Base-by-base conservation (phyloP, 192 early-diverging fungal species). In the Geranomyces variabilis region DNA sequence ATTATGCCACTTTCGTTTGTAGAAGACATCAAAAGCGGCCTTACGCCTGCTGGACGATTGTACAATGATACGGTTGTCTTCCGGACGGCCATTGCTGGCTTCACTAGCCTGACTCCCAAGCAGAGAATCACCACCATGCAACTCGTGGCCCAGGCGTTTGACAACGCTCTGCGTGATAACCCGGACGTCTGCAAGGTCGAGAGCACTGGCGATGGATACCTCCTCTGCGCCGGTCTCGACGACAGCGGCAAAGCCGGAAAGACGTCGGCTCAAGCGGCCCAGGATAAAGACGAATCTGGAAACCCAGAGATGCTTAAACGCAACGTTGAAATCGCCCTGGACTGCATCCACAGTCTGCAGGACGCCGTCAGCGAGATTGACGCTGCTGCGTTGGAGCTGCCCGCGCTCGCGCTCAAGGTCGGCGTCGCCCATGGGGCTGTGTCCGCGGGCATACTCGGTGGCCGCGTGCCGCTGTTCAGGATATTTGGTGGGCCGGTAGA, bases 101-200 rank as follows among this genome's bases (percentile, higher is more conserved):
- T 76, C n/a, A 6, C 63, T 5, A 3, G 9, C 1, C 21, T 63
- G 17, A 44, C 47, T 12, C 74, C 80, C 29, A 48, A 69, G 13
- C 59, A 81, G 29, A 67, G 49, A 5, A 73, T 81, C 15, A 31
- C 26, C 21, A 26, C 79, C 17, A 49, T 81, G 26, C 78, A 81
- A 33, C 31, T 45, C 44, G 19, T 81, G 15, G 72, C 80, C 29
- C 10, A 21, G 21, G 58, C 33, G 10, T 69, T 81, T 62, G 80
- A 81, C 41, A 57, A 48, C 24, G 70, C 70, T 21, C 64, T 79
- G 36, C 30, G 17, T 8, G 13, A 63, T 26, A 57, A 66, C 30
- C 69, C 81, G 34, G 75, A 72, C 31, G 75, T 60, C 10, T 76
- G 66, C 60, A 75, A 79, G 56, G 77, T 81, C 28, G 80, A 79